phyloP scores from a whole-genome alignment of 768 basidiomycete genomes.

The Suillus sp. region DNA sequence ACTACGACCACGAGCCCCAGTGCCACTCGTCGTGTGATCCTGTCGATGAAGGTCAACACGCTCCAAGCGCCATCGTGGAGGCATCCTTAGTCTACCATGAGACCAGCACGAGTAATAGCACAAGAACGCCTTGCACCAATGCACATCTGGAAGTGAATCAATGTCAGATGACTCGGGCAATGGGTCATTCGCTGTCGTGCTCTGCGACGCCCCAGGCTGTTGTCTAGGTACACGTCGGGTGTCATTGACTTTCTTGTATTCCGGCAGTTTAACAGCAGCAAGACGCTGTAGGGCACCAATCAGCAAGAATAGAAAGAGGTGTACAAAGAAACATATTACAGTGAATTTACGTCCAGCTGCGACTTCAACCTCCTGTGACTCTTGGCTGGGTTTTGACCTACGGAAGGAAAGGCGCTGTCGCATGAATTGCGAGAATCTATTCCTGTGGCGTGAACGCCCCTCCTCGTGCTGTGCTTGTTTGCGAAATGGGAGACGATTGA shows the following conservation, averaged over 20 bases:
- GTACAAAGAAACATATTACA: background rate
- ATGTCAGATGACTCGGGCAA: background rate
- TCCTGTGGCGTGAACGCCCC: background rate
- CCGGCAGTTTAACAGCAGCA: background rate
- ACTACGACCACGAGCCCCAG: background rate
- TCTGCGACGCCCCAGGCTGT: background rate
- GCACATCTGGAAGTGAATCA: background rate
- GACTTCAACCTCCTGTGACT: background rate
- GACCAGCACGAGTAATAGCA: conserved; percentile 3
- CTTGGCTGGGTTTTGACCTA: background rate
- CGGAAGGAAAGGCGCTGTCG: background rate
- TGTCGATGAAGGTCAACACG: background rate
- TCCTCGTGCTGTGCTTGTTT: background rate
- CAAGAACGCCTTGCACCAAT: background rate
- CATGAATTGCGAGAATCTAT: background rate
- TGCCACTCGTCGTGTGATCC: background rate
- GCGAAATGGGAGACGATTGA: background rate
- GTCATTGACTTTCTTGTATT: conserved; percentile 4
- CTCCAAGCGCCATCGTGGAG: background rate
- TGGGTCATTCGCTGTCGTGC: background rate
- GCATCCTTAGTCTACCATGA: conserved; percentile 2
- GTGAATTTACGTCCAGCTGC: conserved; percentile 6
- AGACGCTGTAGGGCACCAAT: background rate
- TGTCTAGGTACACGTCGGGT: background rate
- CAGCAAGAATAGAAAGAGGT: no score